Base-by-base conservation (phyloP, 441 rosid species). In the Flueggea neowawraea region DNA sequence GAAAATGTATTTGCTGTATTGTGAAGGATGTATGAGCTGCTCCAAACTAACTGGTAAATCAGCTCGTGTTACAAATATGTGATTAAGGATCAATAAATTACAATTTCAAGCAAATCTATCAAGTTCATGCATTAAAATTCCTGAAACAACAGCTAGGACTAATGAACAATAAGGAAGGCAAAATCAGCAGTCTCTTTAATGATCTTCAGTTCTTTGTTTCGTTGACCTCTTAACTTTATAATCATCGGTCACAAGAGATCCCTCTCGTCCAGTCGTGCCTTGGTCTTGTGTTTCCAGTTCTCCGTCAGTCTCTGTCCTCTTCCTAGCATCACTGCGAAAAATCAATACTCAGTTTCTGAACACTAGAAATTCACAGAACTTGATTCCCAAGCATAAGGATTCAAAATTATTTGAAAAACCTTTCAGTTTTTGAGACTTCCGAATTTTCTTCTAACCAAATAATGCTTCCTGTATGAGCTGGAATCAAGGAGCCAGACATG, bases 401-500 rank as follows among this genome's bases (percentile, higher is more conserved):
- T 39, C 50, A 49, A 28, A 32, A 15, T 63, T 14, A 63, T 53
- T 12, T 33, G 52, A 36, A 48, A 54, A 81, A 73, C 94, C 87
- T 81, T 58, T 80, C 75, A 32, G 16, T 59, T 64, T 55, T 68
- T 67, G 44, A 52, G 54, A 74, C 78, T 56, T 69, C 68, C 15
- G 62, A 63, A 53, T 78, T 60, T 66, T 79, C 85, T 48, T 85
- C 84, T 28, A 90, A 74, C 91, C 90, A 90, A 66, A 69, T 64
- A 10, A 80, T 69, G 51, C 83, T 83, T 73, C 96, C 91, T 16
- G 94, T 91, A 67, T 74, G 69, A 52, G 67, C 75, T 22, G 82
- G 80, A 50, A 69, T 64, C 61, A 90, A 65, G 6, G 98, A 89
- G 33, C 98, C 95, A 55, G 75, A 71, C 66, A 89, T 85, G 78